Evolutionary conservation across 1,284 basidiomycete genomes (phyloP).

Genomic region (Ceratorhiza oryzae-sativae): DNA sequence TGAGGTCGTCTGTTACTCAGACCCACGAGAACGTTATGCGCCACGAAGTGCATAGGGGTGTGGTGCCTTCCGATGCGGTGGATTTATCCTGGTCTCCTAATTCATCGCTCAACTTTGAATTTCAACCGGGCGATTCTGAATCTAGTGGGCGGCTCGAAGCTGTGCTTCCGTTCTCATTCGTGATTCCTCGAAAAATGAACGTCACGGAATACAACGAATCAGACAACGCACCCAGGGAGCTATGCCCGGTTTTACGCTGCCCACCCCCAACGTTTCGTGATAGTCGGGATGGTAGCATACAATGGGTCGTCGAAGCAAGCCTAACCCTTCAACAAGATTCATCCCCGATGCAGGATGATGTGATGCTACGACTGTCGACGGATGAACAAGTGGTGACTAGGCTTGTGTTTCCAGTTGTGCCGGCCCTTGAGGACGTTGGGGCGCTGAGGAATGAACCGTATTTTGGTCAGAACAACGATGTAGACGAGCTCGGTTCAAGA

Average conservation of each 20-base stretch:
- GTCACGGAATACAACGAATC: conserved; percentile 20
- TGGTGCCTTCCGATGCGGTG: background rate
- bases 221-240: conserved; percentile 10
- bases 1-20: background rate
- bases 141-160: background rate
- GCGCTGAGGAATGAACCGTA: conserved; percentile 24
- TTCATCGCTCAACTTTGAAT: background rate
- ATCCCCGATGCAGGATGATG: conserved; percentile 2
- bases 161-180: conserved; percentile 20
- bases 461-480: background rate
- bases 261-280: conserved; percentile 27
- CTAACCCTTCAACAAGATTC: background rate
- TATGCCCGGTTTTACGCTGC: background rate
- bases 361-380: conserved; percentile 17
- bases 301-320: conserved; percentile 26
- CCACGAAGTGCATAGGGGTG: conserved; percentile 29
- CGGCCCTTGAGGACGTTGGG: conserved; percentile 9
- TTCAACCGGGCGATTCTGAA: background rate
- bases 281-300: conserved; percentile 12
- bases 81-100: conserved; percentile 7
- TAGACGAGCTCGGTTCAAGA: background rate
- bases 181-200: conserved; percentile 7
- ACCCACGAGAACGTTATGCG: conserved; percentile 18
- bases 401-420: conserved; percentile 24
- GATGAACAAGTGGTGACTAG: background rate